These are phyloP conservation scores for Melampsora abietis-canadensis DNA, from an alignment of 1,284 basidiomycete species.

Conservation along the genomic window DNA sequence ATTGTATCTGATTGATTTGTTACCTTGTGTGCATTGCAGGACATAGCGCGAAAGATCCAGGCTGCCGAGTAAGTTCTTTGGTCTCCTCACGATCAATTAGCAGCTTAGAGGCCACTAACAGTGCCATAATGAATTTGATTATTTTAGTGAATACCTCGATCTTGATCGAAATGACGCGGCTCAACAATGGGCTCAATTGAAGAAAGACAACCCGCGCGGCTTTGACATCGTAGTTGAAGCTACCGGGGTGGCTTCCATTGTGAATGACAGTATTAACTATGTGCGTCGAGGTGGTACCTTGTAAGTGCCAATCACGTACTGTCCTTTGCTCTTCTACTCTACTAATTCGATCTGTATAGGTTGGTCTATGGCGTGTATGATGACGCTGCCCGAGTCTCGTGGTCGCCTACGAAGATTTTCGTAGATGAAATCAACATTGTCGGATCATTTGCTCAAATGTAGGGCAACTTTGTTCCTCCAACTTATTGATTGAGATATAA, in stretches of 20 bases:
- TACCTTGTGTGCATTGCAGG: conserved; percentile 45
- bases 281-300: conserved; percentile 64
- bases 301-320: background rate
- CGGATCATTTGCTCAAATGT: conserved; percentile 39
- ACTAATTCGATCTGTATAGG: conserved; percentile 59
- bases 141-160: conserved; percentile 76
- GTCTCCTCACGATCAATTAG: background rate
- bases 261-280: conserved; percentile 75
- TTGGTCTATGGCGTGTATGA: conserved; percentile 64
- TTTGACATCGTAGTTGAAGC: conserved; percentile 86
- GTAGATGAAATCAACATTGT: conserved; percentile 73
- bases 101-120: background rate
- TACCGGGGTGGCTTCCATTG: conserved; percentile 74
- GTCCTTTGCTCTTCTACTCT: conserved; percentile 1
- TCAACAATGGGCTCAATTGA: conserved; percentile 73
- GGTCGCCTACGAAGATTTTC: conserved; percentile 80
- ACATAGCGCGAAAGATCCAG: conserved; percentile 67
- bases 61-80: conserved; percentile 28
- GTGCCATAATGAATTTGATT: conserved; percentile 54
- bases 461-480: conserved; percentile 63
- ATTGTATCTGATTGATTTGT: background rate
- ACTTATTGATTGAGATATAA: conserved; percentile 67
- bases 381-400: conserved; percentile 71
- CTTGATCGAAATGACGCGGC: conserved; percentile 71
- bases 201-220: conserved; percentile 73